Conservation (phyloP, 257 asterid genomes). For the Solanum acaule region DNA sequence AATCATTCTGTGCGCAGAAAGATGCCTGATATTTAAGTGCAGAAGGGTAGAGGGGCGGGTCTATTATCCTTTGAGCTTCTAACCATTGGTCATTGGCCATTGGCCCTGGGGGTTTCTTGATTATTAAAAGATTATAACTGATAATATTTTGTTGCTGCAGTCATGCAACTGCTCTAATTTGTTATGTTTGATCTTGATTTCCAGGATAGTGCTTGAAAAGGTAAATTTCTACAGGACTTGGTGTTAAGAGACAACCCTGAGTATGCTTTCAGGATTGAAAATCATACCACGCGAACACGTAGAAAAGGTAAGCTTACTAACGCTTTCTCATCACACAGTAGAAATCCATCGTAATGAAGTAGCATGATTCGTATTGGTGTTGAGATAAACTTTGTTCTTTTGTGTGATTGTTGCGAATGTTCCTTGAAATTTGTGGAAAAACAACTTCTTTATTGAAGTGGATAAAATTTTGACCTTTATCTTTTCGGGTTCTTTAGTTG, state of each 20-base stretch:
- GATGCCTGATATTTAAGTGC: background rate
- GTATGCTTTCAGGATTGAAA: conserved; percentile 38
- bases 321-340: background rate
- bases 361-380: background rate
- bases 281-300: conserved; percentile 30
- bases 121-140: background rate
- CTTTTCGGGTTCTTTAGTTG: background rate
- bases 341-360: background rate
- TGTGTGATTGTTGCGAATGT: background rate
- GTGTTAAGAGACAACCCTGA: background rate
- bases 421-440: background rate
- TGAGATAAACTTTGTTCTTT: background rate
- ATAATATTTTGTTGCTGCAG: background rate
- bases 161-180: background rate
- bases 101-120: background rate
- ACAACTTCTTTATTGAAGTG: background rate
- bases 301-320: conserved; percentile 13
- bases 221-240: background rate
- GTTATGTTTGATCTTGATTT: background rate
- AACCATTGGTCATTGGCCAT: background rate
- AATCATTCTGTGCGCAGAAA: background rate
- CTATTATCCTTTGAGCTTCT: background rate
- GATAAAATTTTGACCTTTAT: background rate
- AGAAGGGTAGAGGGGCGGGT: background rate
- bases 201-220: background rate